phyloP scores from a whole-genome alignment of 129 eudicot genomes.

The Flaveria ramosissima region DNA sequence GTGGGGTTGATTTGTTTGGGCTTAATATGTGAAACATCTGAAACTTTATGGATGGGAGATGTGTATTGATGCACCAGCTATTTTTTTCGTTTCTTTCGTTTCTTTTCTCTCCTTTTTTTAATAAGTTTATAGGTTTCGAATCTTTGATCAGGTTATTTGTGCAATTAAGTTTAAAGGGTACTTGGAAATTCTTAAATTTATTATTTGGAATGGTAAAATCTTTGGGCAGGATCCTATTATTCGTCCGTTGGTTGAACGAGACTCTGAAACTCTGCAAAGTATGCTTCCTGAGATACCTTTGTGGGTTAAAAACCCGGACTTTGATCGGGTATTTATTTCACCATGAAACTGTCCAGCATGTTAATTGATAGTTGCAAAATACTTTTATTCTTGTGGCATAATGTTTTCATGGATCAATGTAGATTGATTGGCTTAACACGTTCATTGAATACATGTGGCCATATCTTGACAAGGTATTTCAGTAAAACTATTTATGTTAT shows the following conservation, averaged over 20 bases:
- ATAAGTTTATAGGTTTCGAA: not conserved
- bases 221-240: constrained; percentile 63
- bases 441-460: constrained; percentile 84
- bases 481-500: not conserved
- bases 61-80: no score
- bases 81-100: no score
- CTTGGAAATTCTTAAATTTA: not conserved
- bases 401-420: constrained; percentile 27
- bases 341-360: constrained; percentile 6
- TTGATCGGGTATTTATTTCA: constrained; percentile 68
- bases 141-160: constrained; percentile 2
- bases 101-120: no score
- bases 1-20: constrained; percentile 15
- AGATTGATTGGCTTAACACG: constrained; percentile 96
- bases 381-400: not conserved
- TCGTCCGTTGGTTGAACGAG: constrained; percentile 79
- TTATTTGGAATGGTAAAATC: not conserved
- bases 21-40: not conserved
- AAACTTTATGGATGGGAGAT: not conserved
- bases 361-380: not conserved
- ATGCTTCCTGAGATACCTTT: constrained; percentile 78
- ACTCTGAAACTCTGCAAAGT: constrained; percentile 63
- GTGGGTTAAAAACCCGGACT: constrained; percentile 88
- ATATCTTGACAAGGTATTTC: constrained; percentile 76
- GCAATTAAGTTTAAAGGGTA: not conserved